Evolutionary conservation across 495 filamentous ascomycete species (phyloP).

Genomic region (Hyaloscypha variabilis): DNA sequence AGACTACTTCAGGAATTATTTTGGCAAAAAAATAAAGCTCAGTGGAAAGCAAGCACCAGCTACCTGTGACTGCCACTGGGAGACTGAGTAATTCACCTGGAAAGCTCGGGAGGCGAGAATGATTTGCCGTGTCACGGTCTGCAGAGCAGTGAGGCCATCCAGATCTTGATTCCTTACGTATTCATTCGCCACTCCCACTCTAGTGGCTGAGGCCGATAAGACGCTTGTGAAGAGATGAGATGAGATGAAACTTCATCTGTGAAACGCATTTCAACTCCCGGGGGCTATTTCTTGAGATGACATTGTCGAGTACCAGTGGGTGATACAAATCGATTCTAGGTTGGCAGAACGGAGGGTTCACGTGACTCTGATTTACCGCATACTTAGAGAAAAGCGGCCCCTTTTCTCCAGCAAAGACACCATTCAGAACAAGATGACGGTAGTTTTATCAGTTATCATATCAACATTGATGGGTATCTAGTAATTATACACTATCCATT

Average conservation of each 20-base stretch:
- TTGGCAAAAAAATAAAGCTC: background rate
- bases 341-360: background rate
- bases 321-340: background rate
- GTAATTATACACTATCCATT: slow-evolving; percentile 12
- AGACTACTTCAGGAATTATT: slow-evolving; percentile 25
- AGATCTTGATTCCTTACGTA: background rate
- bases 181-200: background rate
- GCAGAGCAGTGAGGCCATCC: background rate
- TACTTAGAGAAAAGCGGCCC: background rate
- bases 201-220: background rate
- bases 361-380: background rate
- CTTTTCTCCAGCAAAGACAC: background rate
- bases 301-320: background rate
- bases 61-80: slow-evolving; percentile 10
- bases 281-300: background rate
- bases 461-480: slow-evolving; percentile 12
- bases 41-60: slow-evolving; percentile 1
- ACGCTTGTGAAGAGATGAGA: background rate
- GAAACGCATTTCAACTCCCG: background rate
- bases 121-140: background rate
- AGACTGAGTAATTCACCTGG: background rate
- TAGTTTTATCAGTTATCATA: background rate
- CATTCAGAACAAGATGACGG: background rate
- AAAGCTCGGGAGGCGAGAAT: background rate
- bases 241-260: background rate